These are phyloP conservation scores for Lasiosphaeris hirsuta DNA, from an alignment of 495 filamentous ascomycete genomes.

Conservation along the genomic window DNA sequence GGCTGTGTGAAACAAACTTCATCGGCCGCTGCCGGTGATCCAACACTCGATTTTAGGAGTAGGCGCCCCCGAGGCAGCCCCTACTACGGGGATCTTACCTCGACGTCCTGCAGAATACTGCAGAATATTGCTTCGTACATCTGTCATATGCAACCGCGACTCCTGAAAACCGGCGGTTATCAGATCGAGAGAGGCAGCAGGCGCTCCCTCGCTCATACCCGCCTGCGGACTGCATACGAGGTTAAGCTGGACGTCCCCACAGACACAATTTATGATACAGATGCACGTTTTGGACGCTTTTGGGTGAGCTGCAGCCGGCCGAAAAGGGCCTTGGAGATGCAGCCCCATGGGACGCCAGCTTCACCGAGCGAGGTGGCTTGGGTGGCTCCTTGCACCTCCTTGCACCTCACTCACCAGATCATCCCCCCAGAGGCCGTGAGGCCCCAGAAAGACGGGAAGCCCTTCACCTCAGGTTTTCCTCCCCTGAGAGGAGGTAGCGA, in stretches of 20 bases:
- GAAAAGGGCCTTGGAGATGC: constrained; percentile 25
- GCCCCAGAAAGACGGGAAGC: not conserved
- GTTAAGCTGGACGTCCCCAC: constrained; percentile 16
- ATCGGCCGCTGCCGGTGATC: constrained; percentile 11
- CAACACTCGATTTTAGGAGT: constrained; percentile 7
- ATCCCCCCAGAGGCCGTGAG: constrained; percentile 1
- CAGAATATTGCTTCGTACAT: not conserved
- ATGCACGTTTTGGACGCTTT: constrained; percentile 22
- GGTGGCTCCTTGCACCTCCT: constrained; percentile 16
- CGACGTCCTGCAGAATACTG: no score
- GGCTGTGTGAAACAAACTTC: constrained; percentile 10
- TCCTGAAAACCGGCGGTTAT: constrained; percentile 13
- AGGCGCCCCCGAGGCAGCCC: not conserved
- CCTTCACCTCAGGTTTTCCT: not conserved
- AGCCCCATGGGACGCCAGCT: constrained; percentile 16
- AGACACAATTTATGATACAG: constrained; percentile 21
- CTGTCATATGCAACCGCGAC: constrained; percentile 7
- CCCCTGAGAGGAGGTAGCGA: not conserved
- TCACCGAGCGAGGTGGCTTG: constrained; percentile 18
- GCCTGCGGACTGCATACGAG: constrained; percentile 17
- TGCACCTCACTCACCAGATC: not conserved
- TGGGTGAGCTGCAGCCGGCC: constrained; percentile 29
- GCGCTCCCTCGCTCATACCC: not conserved
- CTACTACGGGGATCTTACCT: not conserved
- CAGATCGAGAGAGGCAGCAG: constrained; percentile 6